Evolutionary conservation across 2,329 filamentous ascomycete genomes (phyloP), one percentile per base, ranked within the genome.

Genomic region (Truncatella angustata): DNA sequence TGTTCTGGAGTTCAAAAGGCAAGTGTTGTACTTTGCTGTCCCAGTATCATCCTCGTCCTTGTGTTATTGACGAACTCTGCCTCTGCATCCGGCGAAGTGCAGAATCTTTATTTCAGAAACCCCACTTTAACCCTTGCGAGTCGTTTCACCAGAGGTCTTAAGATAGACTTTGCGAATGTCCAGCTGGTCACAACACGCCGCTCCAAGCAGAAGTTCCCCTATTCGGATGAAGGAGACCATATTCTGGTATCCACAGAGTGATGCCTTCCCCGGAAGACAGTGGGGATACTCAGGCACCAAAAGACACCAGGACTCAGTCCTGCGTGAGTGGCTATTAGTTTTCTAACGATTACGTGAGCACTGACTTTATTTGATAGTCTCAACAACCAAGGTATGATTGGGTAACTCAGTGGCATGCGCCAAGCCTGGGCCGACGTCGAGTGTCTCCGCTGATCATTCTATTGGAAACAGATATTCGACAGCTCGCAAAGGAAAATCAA

Each of bases 1-100:
- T 23, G 16, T 21, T 44, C 40, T 9, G 16, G 40, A 44, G 40
- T 44, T 44, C 21, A 44, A 44, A 44, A 24, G 40, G 40, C 40
- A 44, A 44, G 40, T 44, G 5, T 24, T 21, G 5, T 23, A 28
- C 12, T 24, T 44, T n/a, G 16, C 40, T 24, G 14, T 32, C 28
- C 28, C 28, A 32, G 7, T n/a, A n/a, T n/a, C n/a, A n/a, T n/a
- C n/a, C n/a, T n/a, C n/a, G n/a, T n/a, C n/a, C n/a, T n/a, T n/a
- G n/a, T n/a, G n/a, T n/a, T n/a, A n/a, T n/a, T n/a, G n/a, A n/a
- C n/a, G n/a, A n/a, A n/a, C n/a, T n/a, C n/a, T n/a, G n/a, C n/a
- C n/a, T n/a, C n/a, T n/a, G n/a, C n/a, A n/a, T n/a, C n/a, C n/a
- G n/a, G n/a, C n/a, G n/a, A n/a, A n/a, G n/a, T n/a, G n/a, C n/a